Evolutionary conservation across 2,329 filamentous ascomycete genomes (phyloP).

Genomic region (Fusarium praegraminearum): DNA sequence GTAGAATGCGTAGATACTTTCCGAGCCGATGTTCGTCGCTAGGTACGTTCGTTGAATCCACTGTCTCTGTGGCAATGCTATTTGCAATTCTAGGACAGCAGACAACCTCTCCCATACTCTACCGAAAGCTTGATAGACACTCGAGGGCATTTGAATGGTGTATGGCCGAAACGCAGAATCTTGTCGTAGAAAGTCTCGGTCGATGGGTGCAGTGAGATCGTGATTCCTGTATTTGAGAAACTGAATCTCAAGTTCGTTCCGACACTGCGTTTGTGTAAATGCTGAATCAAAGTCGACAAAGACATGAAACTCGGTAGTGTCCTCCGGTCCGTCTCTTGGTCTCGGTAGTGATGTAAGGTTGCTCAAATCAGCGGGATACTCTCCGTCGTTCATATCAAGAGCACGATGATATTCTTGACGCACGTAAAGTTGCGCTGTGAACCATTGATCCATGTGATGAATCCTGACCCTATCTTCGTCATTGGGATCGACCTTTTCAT

Average conservation of each 20-base stretch:
- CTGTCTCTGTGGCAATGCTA: background rate
- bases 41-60: background rate
- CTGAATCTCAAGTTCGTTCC: conserved; percentile 3
- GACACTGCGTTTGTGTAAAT: conserved; percentile 8
- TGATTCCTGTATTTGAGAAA: background rate
- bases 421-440: conserved; percentile 36
- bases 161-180: background rate
- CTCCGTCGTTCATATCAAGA: conserved; percentile 19
- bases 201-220: background rate
- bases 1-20: conserved; percentile 6
- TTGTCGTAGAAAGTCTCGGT: background rate
- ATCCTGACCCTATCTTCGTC: background rate
- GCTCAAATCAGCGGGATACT: conserved; percentile 30
- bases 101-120: background rate
- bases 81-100: background rate
- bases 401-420: conserved; percentile 41
- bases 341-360: conserved; percentile 44
- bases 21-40: background rate
- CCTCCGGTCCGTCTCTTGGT: background rate
- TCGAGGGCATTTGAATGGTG: background rate
- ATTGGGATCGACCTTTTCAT: background rate
- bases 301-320: background rate
- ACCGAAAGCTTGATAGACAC: background rate
- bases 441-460: conserved; percentile 39
- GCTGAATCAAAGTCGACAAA: conserved; percentile 1